These are phyloP conservation scores for Fraxinus albicans DNA, from an alignment of 305 asterid species.

Conservation along the genomic window DNA sequence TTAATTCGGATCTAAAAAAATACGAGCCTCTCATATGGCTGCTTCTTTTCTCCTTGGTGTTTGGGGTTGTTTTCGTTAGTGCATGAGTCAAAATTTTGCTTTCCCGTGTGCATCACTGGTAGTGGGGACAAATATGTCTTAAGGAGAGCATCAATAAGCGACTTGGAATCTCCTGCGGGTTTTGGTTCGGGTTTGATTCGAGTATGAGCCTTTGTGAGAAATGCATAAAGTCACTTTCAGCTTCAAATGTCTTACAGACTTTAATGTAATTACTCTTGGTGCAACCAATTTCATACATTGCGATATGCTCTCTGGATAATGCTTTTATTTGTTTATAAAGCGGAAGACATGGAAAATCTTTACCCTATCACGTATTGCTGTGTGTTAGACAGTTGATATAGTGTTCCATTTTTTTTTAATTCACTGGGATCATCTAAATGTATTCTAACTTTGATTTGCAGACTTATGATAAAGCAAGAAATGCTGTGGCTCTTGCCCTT, in stretches of 20 bases:
- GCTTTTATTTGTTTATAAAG: not conserved
- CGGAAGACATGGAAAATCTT: not conserved
- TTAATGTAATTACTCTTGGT: not conserved
- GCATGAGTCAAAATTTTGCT: not conserved
- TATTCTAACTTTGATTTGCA: slow-evolving; percentile 38
- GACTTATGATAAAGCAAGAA: slow-evolving; percentile 93
- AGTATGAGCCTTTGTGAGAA: not conserved
- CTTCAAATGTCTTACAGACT: not conserved
- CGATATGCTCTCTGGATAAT: not conserved
- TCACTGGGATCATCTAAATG: slow-evolving; percentile 16
- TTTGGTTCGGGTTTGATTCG: not conserved
- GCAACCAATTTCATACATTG: not conserved
- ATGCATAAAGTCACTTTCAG: not conserved
- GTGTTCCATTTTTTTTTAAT: not conserved
- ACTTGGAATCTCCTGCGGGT: not conserved
- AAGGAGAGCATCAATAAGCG: not conserved
- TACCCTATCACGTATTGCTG: not conserved
- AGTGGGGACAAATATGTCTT: not conserved
- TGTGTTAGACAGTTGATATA: not conserved
- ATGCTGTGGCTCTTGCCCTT: slow-evolving; percentile 96
- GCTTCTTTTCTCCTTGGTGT: not conserved
- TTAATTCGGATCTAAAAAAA: not conserved
- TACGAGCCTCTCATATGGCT: not conserved
- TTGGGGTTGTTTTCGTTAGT: not conserved
- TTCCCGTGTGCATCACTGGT: not conserved